Conservation (phyloP, 2,329 filamentous ascomycete genomes). For the Fusarium siculi region DNA sequence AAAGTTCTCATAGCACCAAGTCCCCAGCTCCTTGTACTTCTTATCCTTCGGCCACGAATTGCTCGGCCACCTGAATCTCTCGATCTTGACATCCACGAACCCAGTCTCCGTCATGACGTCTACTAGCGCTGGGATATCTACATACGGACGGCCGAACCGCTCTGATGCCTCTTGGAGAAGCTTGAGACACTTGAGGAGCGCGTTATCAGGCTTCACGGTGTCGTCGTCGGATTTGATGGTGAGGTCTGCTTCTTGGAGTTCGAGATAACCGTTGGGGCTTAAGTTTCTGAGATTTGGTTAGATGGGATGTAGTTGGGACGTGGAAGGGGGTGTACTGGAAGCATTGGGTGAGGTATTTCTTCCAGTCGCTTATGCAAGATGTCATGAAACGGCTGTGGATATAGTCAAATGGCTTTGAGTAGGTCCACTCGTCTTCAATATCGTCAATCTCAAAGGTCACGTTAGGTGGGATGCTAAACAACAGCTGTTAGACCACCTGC, state of each 20-base stretch:
- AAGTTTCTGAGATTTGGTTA: neutral
- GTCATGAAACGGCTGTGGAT: neutral
- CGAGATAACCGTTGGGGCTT: neutral
- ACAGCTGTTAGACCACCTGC: rapidly evolving
- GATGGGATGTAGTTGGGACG: rapidly evolving
- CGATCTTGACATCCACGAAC: neutral
- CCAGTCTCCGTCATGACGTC: neutral
- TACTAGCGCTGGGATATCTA: neutral
- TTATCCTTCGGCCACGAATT: neutral
- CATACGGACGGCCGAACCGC: neutral
- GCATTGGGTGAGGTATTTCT: neutral
- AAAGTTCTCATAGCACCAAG: neutral
- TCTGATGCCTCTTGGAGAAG: neutral
- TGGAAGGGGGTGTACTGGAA: neutral
- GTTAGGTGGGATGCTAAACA: neutral
- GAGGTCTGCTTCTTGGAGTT: neutral
- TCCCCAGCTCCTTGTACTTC: neutral
- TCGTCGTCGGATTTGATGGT: neutral
- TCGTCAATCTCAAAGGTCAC: neutral
- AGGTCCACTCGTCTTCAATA: neutral
- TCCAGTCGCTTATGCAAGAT: neutral
- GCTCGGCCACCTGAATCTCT: neutral
- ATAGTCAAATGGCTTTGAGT: neutral
- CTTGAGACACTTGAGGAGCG: neutral
- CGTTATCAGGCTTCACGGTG: neutral